Evolutionary conservation across 352 stramenopile species (phyloP), one percentile per base, ranked within the genome.

Genomic region (Phytophthora sp.): DNA sequence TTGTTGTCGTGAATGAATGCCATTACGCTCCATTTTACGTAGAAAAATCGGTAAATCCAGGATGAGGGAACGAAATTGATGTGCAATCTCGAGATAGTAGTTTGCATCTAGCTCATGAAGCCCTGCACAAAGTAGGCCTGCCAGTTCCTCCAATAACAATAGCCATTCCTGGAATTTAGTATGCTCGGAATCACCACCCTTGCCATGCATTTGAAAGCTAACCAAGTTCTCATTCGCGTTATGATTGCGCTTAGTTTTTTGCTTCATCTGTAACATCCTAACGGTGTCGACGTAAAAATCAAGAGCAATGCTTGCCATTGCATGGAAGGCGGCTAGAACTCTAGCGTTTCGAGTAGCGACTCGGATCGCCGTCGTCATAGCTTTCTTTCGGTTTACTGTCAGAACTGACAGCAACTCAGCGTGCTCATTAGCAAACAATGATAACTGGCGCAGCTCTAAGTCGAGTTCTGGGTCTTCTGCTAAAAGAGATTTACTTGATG

Each of bases 341-440:
- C 63, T 62, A 27, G 65, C 64, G 35, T 79, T 84, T 17, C 30
- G 59, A 11, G 79, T 72, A 2, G 69, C 74, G 4, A 44, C 27
- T 43, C 64, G 60, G 15, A 87, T 66, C 10, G 55, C 61, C 15
- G 51, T 39, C 3, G 55, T 69, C 39, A 84, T 49, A 1, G 64
- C 56, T 32, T 76, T 79, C 54, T 83, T 86, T 5, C 72, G 70
- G 35, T 81, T 79, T 18, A 65, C 57, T 5, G 42, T 73, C 2
- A 87, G 57, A 18, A 76, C 70, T 5, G 62, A 51, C 24, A 74
- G 54, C 13, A 82, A 46, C 10, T 71, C 43, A 0, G 46, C 6
- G 46, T 87, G 77, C 5, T 73, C 55, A 15, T 54, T 49, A 0
- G 68, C 60, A 20, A 81, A 81, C 15, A 28, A 20, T 11, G 78